Evolutionary conservation across 441 rosid species (phyloP), one percentile per base, ranked within the genome.

Genomic region (Heliophila coronopifolia): DNA sequence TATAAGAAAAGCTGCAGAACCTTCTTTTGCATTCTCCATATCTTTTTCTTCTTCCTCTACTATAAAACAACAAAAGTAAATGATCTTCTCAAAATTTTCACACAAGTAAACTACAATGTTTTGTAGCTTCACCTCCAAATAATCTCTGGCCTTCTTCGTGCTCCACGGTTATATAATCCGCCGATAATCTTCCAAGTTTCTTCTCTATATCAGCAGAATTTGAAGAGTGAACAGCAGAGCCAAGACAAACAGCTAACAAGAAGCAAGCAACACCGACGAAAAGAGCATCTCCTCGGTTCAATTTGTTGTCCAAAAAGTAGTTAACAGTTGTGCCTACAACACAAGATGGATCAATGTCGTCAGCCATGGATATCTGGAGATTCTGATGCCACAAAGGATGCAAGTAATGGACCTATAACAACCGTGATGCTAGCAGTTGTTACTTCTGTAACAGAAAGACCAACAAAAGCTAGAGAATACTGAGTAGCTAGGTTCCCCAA

Each of bases 201-300:
- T 30, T 71, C 48, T 28, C 68, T 35, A 65, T 69, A 54, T 89
- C 95, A 39, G 73, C 72, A 32, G 77, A 80, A 63, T 79, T 85
- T 31, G 93, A 89, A 6, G 76, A 45, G 68, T 89, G 93, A 50
- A 85, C 81, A 45, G 86, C 87, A 27, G 97, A 83, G 24, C 83
- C 95, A 38, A 89, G 86, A 68, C 71, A 77, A 58, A 77, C 82
- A 12, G 93, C 90, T 18, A 83, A 65, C 62, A 85, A 50, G 79
- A 85, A 88, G 75, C 95, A 85, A 9, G 66, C 77, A 6, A 88
- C 86, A 15, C 97, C 97, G 0, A 88, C 72, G 72, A 88, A 88
- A 33, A 85, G 83, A 45, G 77, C 51, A 60, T 76, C 76, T 3
- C 94, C 94, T 40, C 66, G 71, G 60, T 89, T 89, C 33, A 85